phyloP scores from a whole-genome alignment of 2,329 filamentous ascomycete genomes.

The Corinectria fuckeliana region DNA sequence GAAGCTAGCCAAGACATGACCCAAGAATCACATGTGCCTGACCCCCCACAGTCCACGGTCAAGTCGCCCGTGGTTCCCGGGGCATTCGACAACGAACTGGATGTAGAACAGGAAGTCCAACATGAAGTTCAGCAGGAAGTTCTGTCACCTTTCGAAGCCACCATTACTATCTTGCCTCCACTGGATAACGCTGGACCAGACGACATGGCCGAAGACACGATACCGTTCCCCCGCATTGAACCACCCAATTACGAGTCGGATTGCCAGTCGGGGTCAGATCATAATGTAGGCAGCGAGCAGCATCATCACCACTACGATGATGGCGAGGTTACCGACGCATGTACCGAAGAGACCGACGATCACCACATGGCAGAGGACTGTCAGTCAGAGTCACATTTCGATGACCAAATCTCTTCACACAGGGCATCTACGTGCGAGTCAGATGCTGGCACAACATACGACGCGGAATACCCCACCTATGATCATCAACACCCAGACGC shows the following conservation, averaged over 20 bases:
- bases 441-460: slow-evolving; percentile 41
- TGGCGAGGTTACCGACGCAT: slow-evolving; percentile 44
- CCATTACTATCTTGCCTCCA: slow-evolving; percentile 57
- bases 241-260: slow-evolving; percentile 46
- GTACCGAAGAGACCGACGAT: slow-evolving; percentile 46
- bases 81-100: slow-evolving; percentile 47
- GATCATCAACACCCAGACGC: slow-evolving; percentile 44
- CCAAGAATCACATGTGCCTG: slow-evolving; percentile 33
- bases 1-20: slow-evolving; percentile 6
- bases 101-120: slow-evolving; percentile 35
- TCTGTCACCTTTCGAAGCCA: slow-evolving; percentile 47
- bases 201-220: slow-evolving; percentile 25
- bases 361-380: slow-evolving; percentile 38
- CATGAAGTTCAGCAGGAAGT: slow-evolving; percentile 9
- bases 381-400: slow-evolving; percentile 38
- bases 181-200: slow-evolving; percentile 30
- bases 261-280: slow-evolving; percentile 46
- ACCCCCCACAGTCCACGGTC: slow-evolving; percentile 1
- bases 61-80: slow-evolving; percentile 35
- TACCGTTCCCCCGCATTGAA: slow-evolving; percentile 46
- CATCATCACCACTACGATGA: slow-evolving; percentile 40
- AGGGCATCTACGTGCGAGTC: slow-evolving; percentile 50
- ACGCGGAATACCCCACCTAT: slow-evolving; percentile 36
- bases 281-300: slow-evolving; percentile 30
- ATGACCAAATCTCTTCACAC: slow-evolving; percentile 42